Percentiles rank a stretch among this genome's conserved stretches.
These are phyloP conservation scores for Cladosporium sp. DNA, from an alignment of 2,329 filamentous ascomycete species.

Conservation along the genomic window DNA sequence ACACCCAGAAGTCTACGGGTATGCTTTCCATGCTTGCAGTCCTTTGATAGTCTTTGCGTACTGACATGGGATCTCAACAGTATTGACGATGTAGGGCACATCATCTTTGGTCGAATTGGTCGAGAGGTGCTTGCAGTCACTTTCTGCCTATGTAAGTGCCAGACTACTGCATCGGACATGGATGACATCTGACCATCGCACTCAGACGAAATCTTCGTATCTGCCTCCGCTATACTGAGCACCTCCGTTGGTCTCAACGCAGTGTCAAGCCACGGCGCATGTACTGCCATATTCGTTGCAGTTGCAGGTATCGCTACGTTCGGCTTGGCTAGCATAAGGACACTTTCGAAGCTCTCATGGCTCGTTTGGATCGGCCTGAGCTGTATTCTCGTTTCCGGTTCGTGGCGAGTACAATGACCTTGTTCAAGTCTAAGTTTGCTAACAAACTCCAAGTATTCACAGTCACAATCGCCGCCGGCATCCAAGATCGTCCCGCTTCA, in stretches of 20 bases:
- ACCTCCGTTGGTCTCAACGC: constrained; percentile 21
- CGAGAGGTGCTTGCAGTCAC: constrained; percentile 43
- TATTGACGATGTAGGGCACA: constrained; percentile 51
- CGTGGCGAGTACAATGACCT: background rate
- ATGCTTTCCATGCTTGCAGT: too few relatives aligned
- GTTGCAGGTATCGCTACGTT: constrained; percentile 37
- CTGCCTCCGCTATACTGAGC: constrained; percentile 31
- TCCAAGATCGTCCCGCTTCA: constrained; percentile 51
- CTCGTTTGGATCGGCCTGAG: constrained; percentile 30
- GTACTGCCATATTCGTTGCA: constrained; percentile 36
- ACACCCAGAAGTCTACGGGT: constrained; percentile 50
- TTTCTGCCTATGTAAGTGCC: constrained; percentile 33
- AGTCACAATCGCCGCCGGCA: constrained; percentile 45
- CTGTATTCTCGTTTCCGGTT: constrained; percentile 15
- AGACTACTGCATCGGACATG: background rate
- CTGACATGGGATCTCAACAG: too few relatives aligned
- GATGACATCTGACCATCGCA: background rate
- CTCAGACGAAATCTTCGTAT: constrained; percentile 17
- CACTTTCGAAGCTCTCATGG: constrained; percentile 27
- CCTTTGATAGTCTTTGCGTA: too few relatives aligned
- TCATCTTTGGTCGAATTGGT: constrained; percentile 49
- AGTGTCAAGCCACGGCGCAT: constrained; percentile 23
- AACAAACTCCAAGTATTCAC: constrained; percentile 29
- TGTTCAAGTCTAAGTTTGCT: too few relatives aligned
- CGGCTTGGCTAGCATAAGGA: constrained; percentile 29